Percentiles rank a stretch among this genome's conserved stretches.
Conservation (phyloP, 2,329 filamentous ascomycete species). For the Epicoccum sorghinum region DNA sequence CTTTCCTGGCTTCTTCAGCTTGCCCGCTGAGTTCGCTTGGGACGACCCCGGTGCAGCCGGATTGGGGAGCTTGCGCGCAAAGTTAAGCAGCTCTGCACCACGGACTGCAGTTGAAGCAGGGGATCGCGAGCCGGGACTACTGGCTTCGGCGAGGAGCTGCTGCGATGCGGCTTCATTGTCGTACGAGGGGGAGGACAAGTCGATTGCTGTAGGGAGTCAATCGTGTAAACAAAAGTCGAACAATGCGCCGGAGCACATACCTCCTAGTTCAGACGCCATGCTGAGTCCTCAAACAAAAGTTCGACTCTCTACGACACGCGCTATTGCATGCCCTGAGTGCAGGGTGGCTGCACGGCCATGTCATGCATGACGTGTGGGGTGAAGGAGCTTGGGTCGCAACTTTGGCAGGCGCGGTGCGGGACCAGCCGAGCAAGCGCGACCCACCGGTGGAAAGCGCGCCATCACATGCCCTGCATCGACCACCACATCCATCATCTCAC, state of each 20-base stretch:
- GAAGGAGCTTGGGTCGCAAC: slow-evolving; percentile 3
- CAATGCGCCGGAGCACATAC: neutral
- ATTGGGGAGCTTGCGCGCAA: slow-evolving; percentile 28
- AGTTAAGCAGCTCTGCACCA: slow-evolving; percentile 39
- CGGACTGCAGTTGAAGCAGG: slow-evolving; percentile 17
- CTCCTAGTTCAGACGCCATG: neutral
- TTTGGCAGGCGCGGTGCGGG: slow-evolving; percentile 7
- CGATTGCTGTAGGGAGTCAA: neutral
- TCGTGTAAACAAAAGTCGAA: neutral
- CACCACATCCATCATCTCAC: slow-evolving; percentile 6
- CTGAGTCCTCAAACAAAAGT: neutral
- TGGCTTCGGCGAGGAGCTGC: slow-evolving; percentile 32
- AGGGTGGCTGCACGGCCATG: neutral
- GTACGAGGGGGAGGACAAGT: neutral
- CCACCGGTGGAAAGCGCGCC: slow-evolving; percentile 19
- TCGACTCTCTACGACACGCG: too few species aligned
- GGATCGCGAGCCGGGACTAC: slow-evolving; percentile 4
- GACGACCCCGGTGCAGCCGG: slow-evolving; percentile 4
- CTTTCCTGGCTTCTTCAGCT: neutral
- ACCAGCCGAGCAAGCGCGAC: slow-evolving; percentile 5
- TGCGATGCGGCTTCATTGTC: slow-evolving; percentile 28
- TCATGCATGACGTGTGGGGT: slow-evolving; percentile 8
- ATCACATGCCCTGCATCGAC: slow-evolving; percentile 27
- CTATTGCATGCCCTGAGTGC: neutral
- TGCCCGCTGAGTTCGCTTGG: neutral